These are phyloP conservation scores for Rubus idaeus DNA, from an alignment of 306 rosid genomes.

Conservation along the genomic window DNA sequence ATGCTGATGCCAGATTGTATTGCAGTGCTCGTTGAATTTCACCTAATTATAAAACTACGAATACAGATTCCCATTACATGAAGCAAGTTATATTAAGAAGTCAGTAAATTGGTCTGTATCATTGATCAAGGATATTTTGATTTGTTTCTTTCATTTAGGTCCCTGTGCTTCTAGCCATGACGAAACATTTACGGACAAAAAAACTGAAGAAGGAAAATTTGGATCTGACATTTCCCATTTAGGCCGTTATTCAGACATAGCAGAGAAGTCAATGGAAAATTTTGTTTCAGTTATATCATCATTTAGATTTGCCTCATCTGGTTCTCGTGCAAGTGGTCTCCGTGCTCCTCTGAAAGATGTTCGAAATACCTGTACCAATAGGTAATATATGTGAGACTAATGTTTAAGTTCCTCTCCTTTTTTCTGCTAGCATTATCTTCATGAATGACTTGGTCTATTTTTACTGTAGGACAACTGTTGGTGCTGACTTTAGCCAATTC, in stretches of 20 bases:
- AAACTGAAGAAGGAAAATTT: constrained; percentile 48
- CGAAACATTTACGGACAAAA: constrained; percentile 24
- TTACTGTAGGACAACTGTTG: constrained; percentile 40
- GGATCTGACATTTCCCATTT: constrained; percentile 83
- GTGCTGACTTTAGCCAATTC: constrained; percentile 48
- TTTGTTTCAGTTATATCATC: constrained; percentile 72
- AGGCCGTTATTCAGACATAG: constrained; percentile 68
- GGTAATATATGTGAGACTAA: constrained; percentile 38
- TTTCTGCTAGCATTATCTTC: constrained; percentile 13
- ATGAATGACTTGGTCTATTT: constrained; percentile 22
- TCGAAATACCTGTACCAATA: constrained; percentile 40
- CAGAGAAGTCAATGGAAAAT: constrained; percentile 78
- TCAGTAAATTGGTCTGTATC: neutral
- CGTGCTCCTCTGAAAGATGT: constrained; percentile 83
- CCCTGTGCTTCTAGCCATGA: constrained; percentile 27
- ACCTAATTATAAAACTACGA: neutral
- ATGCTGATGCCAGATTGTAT: neutral
- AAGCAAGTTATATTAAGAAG: neutral
- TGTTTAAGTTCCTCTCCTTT: constrained; percentile 28
- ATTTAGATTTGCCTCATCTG: constrained; percentile 56
- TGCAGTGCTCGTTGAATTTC: neutral
- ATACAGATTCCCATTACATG: neutral
- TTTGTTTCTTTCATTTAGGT: constrained; percentile 39
- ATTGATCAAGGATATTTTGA: neutral
- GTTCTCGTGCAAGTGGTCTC: constrained; percentile 94